Evolutionary conservation across 2,329 filamentous ascomycete genomes (phyloP), one percentile per base, ranked within the genome.

Genomic region (Monosporascus sp.): DNA sequence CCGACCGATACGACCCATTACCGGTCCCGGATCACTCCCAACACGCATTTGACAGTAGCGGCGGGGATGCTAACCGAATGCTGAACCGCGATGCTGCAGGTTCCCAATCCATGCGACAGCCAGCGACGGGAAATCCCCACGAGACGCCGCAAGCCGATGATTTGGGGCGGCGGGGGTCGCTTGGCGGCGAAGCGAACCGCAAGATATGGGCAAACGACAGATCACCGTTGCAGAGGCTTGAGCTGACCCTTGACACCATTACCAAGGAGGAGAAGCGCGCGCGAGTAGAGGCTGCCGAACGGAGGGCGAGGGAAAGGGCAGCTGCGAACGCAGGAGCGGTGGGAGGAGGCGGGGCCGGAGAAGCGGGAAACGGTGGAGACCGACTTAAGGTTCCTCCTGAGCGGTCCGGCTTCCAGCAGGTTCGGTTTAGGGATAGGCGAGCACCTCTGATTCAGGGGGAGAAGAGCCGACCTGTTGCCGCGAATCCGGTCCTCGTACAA

Each of bases 241-340:
- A 99, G 75, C 83, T 89, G 65, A 94, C 90, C 63, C 80, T 97
- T 65, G 88, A 88, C 70, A 91, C 89, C 72, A 93, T 97, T 70
- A 96, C 89, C 69, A 97, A 97, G 70, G 92, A 97, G 72, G 92
- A 97, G 71, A 95, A 96, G 70, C 82, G 93, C 58, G 90, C 91
- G 8, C 82, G 90, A 47, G 84, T 93, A 5, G 82, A 91, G 66
- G 88, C 93, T 63, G 90, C 90, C 6, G 93, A 97, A 68, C 79
- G 84, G 60, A 81, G 82, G 44, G 81, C 86, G 18, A 82, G 85
- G 60, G 85, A 93, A 64, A 78, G 77, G 60, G 76, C 74, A 14
- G 77, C 77, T 38, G 68, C 72, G 24, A 67, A 63, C 39, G 52
- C 57, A 17, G 58, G 51, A 50, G 54, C 51, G 53, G 57, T 5